These are phyloP conservation scores for Hypholoma fasciculare DNA, from an alignment of 768 basidiomycete species.

Conservation along the genomic window DNA sequence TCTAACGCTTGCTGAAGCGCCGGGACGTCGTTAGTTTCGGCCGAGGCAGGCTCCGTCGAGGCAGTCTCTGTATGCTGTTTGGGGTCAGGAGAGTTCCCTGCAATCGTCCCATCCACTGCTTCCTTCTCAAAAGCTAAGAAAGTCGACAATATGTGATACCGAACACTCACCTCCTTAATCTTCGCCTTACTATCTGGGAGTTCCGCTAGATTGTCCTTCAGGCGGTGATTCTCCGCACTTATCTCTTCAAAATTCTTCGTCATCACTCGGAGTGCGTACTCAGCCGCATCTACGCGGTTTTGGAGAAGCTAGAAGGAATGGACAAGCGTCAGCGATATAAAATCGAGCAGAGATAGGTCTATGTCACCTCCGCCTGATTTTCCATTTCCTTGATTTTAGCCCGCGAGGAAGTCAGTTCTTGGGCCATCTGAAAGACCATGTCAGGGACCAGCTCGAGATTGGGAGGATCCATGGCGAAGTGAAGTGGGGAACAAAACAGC, in stretches of 20 bases:
- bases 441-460: conserved; percentile 2
- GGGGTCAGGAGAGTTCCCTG: neutral
- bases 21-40: neutral
- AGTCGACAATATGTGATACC: neutral
- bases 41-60: neutral
- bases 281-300: conserved; percentile 1
- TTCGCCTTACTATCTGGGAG: neutral
- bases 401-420: neutral
- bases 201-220: neutral
- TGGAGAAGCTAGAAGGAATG: neutral
- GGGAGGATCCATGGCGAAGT: neutral
- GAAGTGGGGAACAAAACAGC: neutral
- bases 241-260: conserved; percentile 2
- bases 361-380: neutral
- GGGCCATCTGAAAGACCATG: neutral
- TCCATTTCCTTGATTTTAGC: neutral
- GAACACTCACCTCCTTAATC: neutral
- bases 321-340: too few species aligned
- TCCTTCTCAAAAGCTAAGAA: neutral
- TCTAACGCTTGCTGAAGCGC: neutral
- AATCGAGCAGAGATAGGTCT: neutral
- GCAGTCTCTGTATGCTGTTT: neutral
- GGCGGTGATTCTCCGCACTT: neutral
- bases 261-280: neutral
- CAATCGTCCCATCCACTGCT: neutral